Percentiles rank a stretch among this genome's conserved stretches.
These are phyloP conservation scores for Naegleria fowleri DNA, from an alignment of 208 protist genomes.

Conservation along the genomic window DNA sequence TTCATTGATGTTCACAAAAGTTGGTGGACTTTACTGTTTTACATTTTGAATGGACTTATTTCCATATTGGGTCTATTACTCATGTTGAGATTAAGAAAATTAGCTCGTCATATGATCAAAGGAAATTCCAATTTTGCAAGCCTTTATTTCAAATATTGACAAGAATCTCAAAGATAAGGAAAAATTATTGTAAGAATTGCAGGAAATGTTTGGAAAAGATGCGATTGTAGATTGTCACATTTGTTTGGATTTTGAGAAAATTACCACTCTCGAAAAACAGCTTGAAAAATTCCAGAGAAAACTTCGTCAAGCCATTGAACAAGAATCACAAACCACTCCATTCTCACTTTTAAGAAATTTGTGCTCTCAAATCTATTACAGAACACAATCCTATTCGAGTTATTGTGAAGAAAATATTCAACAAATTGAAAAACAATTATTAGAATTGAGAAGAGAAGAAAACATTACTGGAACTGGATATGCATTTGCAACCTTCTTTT, in stretches of 20 bases:
- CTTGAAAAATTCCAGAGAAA: too few relatives aligned
- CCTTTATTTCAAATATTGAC: not conserved
- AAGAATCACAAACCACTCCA: not conserved
- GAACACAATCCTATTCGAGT: not conserved
- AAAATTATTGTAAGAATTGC: not conserved
- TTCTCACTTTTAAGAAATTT: not conserved
- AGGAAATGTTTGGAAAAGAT: not conserved
- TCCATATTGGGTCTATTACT: not conserved
- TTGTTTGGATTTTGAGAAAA: not conserved
- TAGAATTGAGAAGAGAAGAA: not conserved
- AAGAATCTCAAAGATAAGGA: not conserved
- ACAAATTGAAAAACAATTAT: not conserved
- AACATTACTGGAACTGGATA: not conserved
- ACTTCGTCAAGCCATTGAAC: not conserved
- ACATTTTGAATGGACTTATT: not conserved
- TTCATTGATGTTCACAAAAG: not conserved
- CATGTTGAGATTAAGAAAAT: not conserved
- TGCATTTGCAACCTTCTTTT: not conserved
- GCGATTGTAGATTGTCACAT: not conserved
- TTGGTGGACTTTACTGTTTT: not conserved
- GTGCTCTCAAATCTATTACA: not conserved
- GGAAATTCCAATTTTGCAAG: not conserved
- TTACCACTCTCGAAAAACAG: not conserved
- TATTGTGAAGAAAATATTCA: not conserved
- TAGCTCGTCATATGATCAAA: not conserved